Evolutionary conservation across 176 grass and related monocot genomes (phyloP), one percentile per base, ranked within the genome.

Genomic region (Aegilops tauschii): DNA sequence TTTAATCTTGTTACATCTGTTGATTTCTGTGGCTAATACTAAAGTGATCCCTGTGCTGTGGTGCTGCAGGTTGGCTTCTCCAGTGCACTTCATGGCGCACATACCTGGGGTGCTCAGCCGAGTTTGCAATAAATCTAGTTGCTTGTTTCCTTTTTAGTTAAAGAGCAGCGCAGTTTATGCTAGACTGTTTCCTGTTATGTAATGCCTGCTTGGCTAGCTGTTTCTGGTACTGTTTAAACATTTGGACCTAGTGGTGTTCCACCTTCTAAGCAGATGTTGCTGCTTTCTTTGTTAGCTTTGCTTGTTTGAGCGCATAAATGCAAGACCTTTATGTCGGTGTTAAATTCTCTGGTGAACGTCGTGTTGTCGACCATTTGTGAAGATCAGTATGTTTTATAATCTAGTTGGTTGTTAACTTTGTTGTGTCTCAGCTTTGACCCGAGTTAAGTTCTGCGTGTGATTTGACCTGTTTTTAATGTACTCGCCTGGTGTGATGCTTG

Each of bases 1-100:
- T 34, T 39, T 69, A 50, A 9, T 13, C 12, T 87, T 47, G 11
- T 61, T 59, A 21, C 54, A 21, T 9, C 11, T 62, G 73, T 66
- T 81, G 31, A 69, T 54, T 34, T 8, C 12, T 64, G 45, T 44
- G 0, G 28, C n/a, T 52, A 9, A 36, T 85, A 52, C 62, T 84
- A 77, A 88, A 81, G 69, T 77, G 5, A 37, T 73, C 8, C 39
- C 0, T 86, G 74, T 82, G 3, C 56, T 49, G 11, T 68, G 77
- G 7, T 63, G 27, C 49, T 78, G 61, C 70, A 88, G 90, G 81
- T 85, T 70, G 76, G 82, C 89, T 77, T 71, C 47, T 69, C 29
- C 35, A 14, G 42, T 20, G 8, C 34, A 62, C 17, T 45, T 80
- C 21, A 39, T 39, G 47, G 9, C n/a, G 52, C 58, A 23, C 69